phyloP scores from a whole-genome alignment of 2,329 filamentous ascomycete species.

The Phyllosticta citriasiana region DNA sequence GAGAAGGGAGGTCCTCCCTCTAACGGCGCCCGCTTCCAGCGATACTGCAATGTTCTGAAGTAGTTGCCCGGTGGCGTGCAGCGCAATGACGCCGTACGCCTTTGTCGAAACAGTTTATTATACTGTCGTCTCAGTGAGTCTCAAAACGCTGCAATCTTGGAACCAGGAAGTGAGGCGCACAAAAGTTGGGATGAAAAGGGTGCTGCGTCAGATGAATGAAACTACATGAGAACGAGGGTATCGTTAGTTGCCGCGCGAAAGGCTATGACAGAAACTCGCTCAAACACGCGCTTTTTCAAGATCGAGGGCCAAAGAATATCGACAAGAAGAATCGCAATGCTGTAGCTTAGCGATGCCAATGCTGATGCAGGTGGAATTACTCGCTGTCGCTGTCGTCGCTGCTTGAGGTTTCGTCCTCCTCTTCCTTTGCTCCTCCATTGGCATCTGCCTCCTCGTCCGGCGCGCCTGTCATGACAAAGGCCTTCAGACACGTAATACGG shows the following conservation, averaged over 20 bases:
- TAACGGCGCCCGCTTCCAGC: no score
- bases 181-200: background rate
- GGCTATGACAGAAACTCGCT: background rate
- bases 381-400: conserved; percentile 13
- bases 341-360: background rate
- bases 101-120: no score
- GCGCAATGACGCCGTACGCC: no score
- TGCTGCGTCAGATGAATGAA: background rate
- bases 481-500: conserved; percentile 78
- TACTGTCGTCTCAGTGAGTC: no score
- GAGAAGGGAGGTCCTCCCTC: no score
- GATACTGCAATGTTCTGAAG: no score
- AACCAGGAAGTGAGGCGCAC: background rate
- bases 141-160: background rate
- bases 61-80: no score
- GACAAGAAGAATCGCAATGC: background rate
- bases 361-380: background rate
- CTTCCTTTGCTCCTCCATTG: conserved; percentile 8
- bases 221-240: background rate
- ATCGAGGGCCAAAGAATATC: background rate
- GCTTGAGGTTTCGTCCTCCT: conserved; percentile 11
- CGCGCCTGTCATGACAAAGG: conserved; percentile 66
- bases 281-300: background rate
- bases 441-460: conserved; percentile 19
- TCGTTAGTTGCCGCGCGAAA: background rate